Evolutionary conservation across 2,329 filamentous ascomycete species (phyloP).

Genomic region (Pseudogymnoascus sp.): DNA sequence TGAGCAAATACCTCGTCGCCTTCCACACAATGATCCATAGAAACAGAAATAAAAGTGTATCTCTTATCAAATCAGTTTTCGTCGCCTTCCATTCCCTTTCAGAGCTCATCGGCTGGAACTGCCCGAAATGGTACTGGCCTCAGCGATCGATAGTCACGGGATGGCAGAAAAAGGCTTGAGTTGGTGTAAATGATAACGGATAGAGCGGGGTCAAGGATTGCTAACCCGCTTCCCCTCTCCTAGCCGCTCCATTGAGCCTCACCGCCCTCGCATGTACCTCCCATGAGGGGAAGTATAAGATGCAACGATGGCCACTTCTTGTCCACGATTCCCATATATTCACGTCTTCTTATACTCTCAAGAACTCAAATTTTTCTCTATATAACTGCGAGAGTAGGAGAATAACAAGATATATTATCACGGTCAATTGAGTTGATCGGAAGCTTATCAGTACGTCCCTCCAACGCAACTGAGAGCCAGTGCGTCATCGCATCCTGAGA

Average conservation of each 20-base stretch:
- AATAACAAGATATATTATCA: not conserved
- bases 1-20: not conserved
- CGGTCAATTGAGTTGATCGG: not conserved
- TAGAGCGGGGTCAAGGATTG: not conserved
- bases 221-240: not conserved
- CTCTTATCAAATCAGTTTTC: constrained; percentile 2
- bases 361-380: not conserved
- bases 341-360: not conserved
- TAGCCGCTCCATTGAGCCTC: constrained; percentile 1
- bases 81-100: not conserved
- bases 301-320: not conserved
- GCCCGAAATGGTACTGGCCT: not conserved
- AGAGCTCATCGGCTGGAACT: not conserved
- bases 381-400: not conserved
- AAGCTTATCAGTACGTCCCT: not conserved
- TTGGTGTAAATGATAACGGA: not conserved
- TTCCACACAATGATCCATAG: not conserved
- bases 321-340: not conserved
- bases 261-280: constrained; percentile 4
- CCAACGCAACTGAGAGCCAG: not conserved
- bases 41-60: not conserved
- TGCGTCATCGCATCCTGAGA: not conserved
- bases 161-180: not conserved
- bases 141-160: not conserved
- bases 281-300: not conserved